Conservation (phyloP, 2,329 filamentous ascomycete genomes). For the Fusarium sulawesiense region DNA sequence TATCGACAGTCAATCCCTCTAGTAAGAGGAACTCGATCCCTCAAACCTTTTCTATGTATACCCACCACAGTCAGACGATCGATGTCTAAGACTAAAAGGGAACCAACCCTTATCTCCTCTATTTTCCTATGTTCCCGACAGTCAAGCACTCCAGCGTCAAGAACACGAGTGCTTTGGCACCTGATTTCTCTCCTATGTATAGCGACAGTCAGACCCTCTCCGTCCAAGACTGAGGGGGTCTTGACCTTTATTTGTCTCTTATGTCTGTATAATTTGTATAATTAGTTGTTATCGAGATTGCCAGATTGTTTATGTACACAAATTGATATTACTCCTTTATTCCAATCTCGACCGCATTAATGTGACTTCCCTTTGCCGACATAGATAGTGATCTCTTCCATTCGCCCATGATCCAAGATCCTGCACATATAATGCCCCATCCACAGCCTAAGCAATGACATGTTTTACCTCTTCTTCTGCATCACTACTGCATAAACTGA, state of each 20-base stretch:
- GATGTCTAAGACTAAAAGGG: constrained; percentile 3
- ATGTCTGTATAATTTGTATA: constrained; percentile 12
- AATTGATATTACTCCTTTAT: constrained; percentile 14
- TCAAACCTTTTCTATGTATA: constrained; percentile 22
- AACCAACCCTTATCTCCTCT: background rate
- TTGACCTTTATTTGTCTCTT: constrained; percentile 21
- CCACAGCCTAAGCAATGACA: background rate
- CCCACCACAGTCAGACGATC: constrained; percentile 7
- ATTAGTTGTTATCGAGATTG: constrained; percentile 13
- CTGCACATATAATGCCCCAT: background rate
- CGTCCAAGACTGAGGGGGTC: background rate
- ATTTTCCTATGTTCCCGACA: constrained; percentile 7
- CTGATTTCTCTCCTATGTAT: constrained; percentile 16
- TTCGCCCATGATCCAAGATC: background rate
- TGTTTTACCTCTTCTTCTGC: background rate
- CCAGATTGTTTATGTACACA: background rate
- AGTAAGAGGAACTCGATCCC: constrained; percentile 2
- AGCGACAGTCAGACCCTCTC: background rate
- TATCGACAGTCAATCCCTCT: constrained; percentile 35
- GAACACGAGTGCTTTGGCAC: background rate
- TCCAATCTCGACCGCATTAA: background rate
- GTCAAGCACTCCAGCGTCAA: background rate
- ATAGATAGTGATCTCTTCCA: background rate
- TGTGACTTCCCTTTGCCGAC: background rate
- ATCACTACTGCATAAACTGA: background rate